Conservation (phyloP, 768 basidiomycete species). For the Tricholoma hemisulphureum region DNA sequence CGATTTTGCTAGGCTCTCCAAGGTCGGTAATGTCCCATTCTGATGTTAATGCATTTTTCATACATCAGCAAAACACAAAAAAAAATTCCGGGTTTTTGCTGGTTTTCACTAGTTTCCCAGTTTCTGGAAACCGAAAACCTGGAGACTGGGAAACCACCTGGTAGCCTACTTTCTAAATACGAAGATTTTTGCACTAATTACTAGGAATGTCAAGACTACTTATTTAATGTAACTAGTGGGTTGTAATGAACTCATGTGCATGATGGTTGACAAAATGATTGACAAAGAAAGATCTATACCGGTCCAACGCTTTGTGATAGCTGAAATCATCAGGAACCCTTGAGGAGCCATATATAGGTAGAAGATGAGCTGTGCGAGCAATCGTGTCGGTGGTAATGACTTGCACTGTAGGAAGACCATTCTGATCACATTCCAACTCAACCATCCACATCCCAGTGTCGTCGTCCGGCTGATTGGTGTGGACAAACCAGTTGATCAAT, state of each 20-base stretch:
- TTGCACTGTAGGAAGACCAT: background rate
- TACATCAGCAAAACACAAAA: background rate
- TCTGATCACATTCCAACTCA: background rate
- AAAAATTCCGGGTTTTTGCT: background rate
- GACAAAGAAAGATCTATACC: constrained; percentile 12
- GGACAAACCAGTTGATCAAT: too few relatives aligned
- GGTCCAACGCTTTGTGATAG: constrained; percentile 20
- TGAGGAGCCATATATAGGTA: constrained; percentile 19
- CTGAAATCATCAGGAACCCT: constrained; percentile 18
- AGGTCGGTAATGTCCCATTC: too few relatives aligned
- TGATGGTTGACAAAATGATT: background rate
- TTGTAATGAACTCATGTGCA: too few relatives aligned
- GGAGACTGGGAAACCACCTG: background rate
- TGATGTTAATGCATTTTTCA: too few relatives aligned
- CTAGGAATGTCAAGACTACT: background rate
- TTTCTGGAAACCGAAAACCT: background rate
- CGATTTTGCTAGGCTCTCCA: too few relatives aligned
- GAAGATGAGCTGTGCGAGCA: too few relatives aligned
- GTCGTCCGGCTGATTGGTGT: constrained; percentile 7
- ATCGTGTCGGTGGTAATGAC: too few relatives aligned
- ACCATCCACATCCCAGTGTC: constrained; percentile 21
- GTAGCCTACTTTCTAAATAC: background rate
- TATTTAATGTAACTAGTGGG: too few relatives aligned
- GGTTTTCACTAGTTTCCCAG: background rate
- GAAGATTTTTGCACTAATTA: background rate